phyloP scores from a whole-genome alignment of 495 filamentous ascomycete species.

The Podospora australis region DNA sequence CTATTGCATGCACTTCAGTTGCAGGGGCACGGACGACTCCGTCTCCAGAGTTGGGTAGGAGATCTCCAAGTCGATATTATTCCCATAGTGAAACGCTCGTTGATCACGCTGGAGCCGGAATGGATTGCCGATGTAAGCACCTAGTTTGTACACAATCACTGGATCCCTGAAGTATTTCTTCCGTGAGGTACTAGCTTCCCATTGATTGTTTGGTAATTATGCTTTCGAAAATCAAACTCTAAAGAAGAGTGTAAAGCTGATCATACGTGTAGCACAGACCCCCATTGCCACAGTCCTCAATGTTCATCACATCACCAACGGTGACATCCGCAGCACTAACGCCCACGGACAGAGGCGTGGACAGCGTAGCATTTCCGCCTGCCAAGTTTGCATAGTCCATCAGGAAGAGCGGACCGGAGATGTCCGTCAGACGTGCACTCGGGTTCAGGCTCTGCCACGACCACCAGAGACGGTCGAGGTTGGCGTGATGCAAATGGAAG shows the following conservation, averaged over 20 bases:
- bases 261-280: conserved; percentile 38
- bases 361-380: conserved; percentile 31
- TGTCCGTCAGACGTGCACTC: conserved; percentile 28
- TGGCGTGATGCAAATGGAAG: conserved; percentile 39
- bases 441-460: conserved; percentile 33
- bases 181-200: no score
- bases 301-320: conserved; percentile 32
- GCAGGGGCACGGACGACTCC: no score
- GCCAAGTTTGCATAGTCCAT: conserved; percentile 22
- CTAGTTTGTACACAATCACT: no score
- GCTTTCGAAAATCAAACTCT: not conserved
- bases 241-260: conserved; percentile 10
- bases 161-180: no score
- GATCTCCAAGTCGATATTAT: no score
- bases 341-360: conserved; percentile 24
- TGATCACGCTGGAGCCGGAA: no score
- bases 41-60: no score
- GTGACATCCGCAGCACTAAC: conserved; percentile 27
- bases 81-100: no score
- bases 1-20: no score
- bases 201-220: not conserved
- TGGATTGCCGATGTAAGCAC: no score
- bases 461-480: conserved; percentile 38
- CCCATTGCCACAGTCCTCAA: conserved; percentile 22
- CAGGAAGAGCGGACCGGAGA: conserved; percentile 22